Percentiles rank a stretch among this genome's conserved stretches.
phyloP scores from a whole-genome alignment of 768 basidiomycete genomes.

The Mycena venus region DNA sequence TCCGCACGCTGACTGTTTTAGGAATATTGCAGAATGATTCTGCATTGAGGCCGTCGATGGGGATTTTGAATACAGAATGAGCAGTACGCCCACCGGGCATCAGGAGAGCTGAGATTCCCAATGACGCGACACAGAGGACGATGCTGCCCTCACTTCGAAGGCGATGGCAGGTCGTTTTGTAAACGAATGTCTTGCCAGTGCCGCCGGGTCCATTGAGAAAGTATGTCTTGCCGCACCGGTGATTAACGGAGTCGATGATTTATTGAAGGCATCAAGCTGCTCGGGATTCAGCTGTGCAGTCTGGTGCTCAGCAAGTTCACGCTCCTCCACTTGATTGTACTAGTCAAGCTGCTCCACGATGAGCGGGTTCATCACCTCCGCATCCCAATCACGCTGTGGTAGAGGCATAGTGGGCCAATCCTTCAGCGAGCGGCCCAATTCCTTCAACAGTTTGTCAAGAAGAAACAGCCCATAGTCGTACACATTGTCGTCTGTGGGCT shows the following conservation, averaged over 20 bases:
- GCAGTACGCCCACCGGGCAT: neutral
- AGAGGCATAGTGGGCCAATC: conserved; percentile 36
- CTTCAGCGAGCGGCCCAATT: conserved; percentile 17
- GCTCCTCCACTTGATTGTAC: no score
- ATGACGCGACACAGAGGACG: conserved; percentile 4
- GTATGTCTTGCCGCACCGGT: neutral
- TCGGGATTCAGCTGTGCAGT: no score
- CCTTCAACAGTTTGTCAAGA: conserved; percentile 20
- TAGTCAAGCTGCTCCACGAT: conserved; percentile 40
- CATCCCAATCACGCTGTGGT: conserved; percentile 33
- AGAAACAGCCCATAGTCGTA: conserved; percentile 17
- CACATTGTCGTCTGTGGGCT: neutral
- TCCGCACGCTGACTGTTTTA: no score
- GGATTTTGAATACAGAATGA: neutral
- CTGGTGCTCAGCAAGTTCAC: no score
- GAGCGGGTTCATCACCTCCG: conserved; percentile 19
- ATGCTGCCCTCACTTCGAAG: neutral
- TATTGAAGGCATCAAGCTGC: no score
- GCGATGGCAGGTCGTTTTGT: neutral
- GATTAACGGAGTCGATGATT: neutral
- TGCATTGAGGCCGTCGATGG: neutral
- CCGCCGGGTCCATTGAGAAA: conserved; percentile 16
- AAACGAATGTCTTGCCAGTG: conserved; percentile 10
- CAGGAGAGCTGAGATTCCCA: neutral
- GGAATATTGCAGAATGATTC: conserved; percentile 7